A percentile compares a stretch with the other conserved stretches of the same genome.
Evolutionary conservation across 352 stramenopile species (phyloP).

Genomic region (Pythium rhizo-oryzae): DNA sequence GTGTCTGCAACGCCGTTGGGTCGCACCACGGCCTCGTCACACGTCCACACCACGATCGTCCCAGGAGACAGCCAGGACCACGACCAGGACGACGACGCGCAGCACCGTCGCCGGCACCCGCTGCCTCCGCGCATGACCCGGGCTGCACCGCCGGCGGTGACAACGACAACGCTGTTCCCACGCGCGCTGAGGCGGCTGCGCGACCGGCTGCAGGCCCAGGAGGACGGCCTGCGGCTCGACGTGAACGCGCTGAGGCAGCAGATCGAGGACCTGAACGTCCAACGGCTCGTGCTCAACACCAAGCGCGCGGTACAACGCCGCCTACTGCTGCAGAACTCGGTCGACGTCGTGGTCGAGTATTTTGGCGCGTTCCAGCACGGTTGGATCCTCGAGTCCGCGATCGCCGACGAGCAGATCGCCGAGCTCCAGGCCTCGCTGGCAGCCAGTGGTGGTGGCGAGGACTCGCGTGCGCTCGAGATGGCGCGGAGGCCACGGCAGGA

Average conservation of each 20-base stretch:
- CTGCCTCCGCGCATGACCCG: no score
- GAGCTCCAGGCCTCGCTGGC: not conserved
- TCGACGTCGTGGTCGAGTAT: conserved; percentile 29
- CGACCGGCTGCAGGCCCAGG: conserved; percentile 29
- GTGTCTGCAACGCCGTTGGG: no score
- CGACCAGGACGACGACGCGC: no score
- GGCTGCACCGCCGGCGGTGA: not conserved
- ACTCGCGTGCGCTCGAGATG: conserved; percentile 4
- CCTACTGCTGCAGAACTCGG: conserved; percentile 11
- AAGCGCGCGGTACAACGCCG: not conserved
- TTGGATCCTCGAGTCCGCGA: conserved; percentile 13
- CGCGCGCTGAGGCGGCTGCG: conserved; percentile 22
- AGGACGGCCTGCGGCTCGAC: conserved; percentile 33
- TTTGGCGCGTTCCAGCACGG: conserved; percentile 30
- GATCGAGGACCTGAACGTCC: conserved; percentile 31
- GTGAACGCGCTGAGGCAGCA: conserved; percentile 35
- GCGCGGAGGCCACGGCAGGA: conserved; percentile 2
- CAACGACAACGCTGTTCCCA: not conserved
- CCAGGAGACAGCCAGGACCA: no score
- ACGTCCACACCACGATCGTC: no score
- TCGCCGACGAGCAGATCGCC: not conserved
- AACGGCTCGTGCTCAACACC: conserved; percentile 1
- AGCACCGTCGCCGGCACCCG: no score
- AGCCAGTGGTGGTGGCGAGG: no score
- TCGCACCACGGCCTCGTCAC: no score